These are phyloP conservation scores for Hypomyces perniciosus DNA, from an alignment of 2,329 filamentous ascomycete genomes.

Conservation along the genomic window DNA sequence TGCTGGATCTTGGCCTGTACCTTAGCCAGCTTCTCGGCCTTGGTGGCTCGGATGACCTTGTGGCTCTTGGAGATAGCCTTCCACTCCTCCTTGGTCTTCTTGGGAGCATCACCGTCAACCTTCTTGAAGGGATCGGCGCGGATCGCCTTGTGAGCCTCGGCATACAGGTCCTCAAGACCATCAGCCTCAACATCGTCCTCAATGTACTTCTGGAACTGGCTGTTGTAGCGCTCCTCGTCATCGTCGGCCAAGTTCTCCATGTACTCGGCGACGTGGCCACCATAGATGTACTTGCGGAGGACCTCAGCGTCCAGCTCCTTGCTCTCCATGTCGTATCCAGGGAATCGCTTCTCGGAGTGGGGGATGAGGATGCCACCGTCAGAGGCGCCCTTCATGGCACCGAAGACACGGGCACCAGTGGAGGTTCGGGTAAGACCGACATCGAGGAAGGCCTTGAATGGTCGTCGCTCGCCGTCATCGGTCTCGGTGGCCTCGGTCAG, in stretches of 20 bases:
- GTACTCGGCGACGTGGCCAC: conserved; percentile 98
- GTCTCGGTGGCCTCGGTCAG: conserved; percentile 92
- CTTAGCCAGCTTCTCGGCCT: conserved; percentile 74
- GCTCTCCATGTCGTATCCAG: conserved; percentile 91
- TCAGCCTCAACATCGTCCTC: conserved; percentile 96
- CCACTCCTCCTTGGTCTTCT: conserved; percentile 98
- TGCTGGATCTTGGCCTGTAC: conserved; percentile 89
- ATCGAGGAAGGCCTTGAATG: conserved; percentile 99
- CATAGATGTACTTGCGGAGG: conserved; percentile 99
- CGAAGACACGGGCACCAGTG: conserved; percentile 97
- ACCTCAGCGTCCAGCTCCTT: conserved; percentile 97
- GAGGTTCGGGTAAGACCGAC: conserved; percentile 96
- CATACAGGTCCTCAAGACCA: conserved; percentile 93
- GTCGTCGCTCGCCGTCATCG: conserved; percentile 87
- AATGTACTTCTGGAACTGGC: conserved; percentile 96
- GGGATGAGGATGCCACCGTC: conserved; percentile 96
- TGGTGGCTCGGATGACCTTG: conserved; percentile 69
- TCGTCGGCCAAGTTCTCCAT: conserved; percentile 99
- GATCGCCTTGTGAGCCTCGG: conserved; percentile 92
- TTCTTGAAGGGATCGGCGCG: conserved; percentile 98
- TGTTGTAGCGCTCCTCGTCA: conserved; percentile 99
- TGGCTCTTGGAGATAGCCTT: conserved; percentile 93
- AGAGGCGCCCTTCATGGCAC: conserved; percentile 98
- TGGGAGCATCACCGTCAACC: conserved; percentile 63
- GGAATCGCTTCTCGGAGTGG: conserved; percentile 99